Percentiles rank a stretch among this genome's conserved stretches.
Conservation (phyloP, 2,329 filamentous ascomycete species). For the Fusarium albidum region DNA sequence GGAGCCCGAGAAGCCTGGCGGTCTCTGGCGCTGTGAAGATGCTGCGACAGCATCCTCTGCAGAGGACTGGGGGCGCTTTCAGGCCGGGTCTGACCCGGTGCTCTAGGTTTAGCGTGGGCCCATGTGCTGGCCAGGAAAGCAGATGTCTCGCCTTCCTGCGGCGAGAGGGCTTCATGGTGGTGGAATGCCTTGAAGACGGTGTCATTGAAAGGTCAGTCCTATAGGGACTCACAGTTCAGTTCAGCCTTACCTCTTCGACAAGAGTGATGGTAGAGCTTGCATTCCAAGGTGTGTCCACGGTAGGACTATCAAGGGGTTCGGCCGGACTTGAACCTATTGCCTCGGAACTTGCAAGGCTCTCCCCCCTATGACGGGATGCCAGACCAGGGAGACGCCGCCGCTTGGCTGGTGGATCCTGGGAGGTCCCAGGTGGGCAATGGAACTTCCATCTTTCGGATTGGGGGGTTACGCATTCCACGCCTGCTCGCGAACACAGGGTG, state of each 20-base stretch:
- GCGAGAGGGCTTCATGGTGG: constrained; percentile 22
- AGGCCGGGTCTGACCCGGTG: neutral
- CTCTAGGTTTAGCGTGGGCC: neutral
- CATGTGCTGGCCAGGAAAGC: constrained; percentile 15
- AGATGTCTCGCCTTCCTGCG: constrained; percentile 25
- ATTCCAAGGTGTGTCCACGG: neutral
- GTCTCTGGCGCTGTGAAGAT: neutral
- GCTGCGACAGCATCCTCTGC: neutral
- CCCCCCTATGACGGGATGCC: neutral
- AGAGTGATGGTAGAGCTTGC: constrained; percentile 19
- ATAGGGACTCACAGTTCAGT: neutral
- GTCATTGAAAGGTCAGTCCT: neutral
- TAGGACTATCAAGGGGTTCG: neutral
- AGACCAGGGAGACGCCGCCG: neutral
- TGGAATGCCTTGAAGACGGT: constrained; percentile 24
- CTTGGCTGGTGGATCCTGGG: neutral
- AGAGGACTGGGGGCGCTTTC: neutral
- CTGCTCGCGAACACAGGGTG: constrained; percentile 41
- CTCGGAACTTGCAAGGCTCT: neutral
- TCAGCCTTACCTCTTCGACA: constrained; percentile 13
- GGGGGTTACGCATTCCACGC: constrained; percentile 29
- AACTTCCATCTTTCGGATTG: constrained; percentile 4
- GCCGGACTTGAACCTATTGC: neutral
- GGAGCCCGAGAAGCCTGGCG: neutral
- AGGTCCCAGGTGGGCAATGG: neutral